phyloP scores from a whole-genome alignment of 306 rosid species.

The Echinosophora koreensis region DNA sequence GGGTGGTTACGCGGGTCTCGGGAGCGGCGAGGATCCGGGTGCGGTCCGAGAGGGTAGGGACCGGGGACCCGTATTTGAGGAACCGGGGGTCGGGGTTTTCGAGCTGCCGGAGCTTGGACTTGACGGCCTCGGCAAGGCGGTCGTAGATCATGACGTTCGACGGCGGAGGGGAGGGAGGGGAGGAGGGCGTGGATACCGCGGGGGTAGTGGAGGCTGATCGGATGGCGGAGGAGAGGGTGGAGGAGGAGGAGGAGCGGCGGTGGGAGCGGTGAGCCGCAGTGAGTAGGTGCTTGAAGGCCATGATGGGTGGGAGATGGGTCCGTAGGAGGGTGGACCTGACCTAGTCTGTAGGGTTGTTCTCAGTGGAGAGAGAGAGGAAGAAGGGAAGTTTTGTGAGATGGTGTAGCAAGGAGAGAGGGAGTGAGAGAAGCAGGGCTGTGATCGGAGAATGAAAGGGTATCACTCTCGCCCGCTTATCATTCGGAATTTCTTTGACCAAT shows the following conservation, averaged over 20 bases:
- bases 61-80: slow-evolving; percentile 89
- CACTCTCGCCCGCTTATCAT: no score
- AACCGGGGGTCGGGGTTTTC: slow-evolving; percentile 90
- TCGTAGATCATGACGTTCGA: slow-evolving; percentile 91
- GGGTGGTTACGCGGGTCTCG: slow-evolving; percentile 83
- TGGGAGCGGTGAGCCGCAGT: slow-evolving; percentile 64
- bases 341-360: no score
- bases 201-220: slow-evolving; percentile 42
- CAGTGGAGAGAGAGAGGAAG: no score
- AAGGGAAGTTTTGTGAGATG: no score
- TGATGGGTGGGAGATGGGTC: slow-evolving; percentile 26
- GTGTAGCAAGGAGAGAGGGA: no score
- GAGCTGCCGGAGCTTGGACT: slow-evolving; percentile 69
- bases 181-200: slow-evolving; percentile 55
- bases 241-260: slow-evolving; percentile 44
- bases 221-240: slow-evolving; percentile 41
- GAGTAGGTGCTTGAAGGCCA: slow-evolving; percentile 82
- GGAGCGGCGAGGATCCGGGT: slow-evolving; percentile 82
- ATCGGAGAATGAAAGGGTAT: no score
- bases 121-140: slow-evolving; percentile 81
- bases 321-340: no score
- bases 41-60: slow-evolving; percentile 72
- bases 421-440: no score
- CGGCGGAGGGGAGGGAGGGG: slow-evolving; percentile 79
- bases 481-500: no score